A percentile compares a stretch with the other conserved stretches of the same genome.
These are phyloP conservation scores for Xylaria sp. DNA, from an alignment of 2,329 filamentous ascomycete genomes.

Conservation along the genomic window DNA sequence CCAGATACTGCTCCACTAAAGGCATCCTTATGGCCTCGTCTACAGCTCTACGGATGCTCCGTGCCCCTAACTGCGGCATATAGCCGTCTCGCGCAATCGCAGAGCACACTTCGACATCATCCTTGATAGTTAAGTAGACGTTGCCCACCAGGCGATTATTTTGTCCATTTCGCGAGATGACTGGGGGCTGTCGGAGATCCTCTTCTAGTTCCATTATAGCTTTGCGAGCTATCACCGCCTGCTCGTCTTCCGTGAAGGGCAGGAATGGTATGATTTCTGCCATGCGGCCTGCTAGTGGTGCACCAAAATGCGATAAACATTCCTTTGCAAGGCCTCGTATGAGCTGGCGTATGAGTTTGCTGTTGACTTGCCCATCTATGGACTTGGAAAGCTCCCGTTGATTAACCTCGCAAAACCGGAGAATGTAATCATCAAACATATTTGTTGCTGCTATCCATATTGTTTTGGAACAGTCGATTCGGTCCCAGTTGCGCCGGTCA, in stretches of 20 bases:
- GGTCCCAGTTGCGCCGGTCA: slow-evolving; percentile 44
- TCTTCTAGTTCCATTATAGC: slow-evolving; percentile 45
- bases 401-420: too few species aligned
- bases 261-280: slow-evolving; percentile 39
- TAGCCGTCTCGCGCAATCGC: slow-evolving; percentile 42
- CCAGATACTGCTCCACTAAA: slow-evolving; percentile 40
- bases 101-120: slow-evolving; percentile 41
- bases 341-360: slow-evolving; percentile 20
- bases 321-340: slow-evolving; percentile 21
- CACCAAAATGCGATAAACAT: slow-evolving; percentile 30
- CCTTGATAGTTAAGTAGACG: slow-evolving; percentile 38
- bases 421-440: slow-evolving; percentile 30
- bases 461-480: slow-evolving; percentile 50
- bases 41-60: slow-evolving; percentile 39
- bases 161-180: slow-evolving; percentile 34
- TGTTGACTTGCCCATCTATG: not conserved
- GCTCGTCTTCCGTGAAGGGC: slow-evolving; percentile 33
- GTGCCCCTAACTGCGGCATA: slow-evolving; percentile 42
- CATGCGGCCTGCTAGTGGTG: slow-evolving; percentile 50
- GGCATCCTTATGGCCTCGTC: slow-evolving; percentile 29
- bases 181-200: slow-evolving; percentile 36
- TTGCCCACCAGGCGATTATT: slow-evolving; percentile 44
- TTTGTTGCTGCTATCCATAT: slow-evolving; percentile 58
- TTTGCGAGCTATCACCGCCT: slow-evolving; percentile 50
- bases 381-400: too few species aligned